These are phyloP conservation scores for Aphanomyces cochlioides DNA, from an alignment of 352 stramenopile species.

Conservation along the genomic window DNA sequence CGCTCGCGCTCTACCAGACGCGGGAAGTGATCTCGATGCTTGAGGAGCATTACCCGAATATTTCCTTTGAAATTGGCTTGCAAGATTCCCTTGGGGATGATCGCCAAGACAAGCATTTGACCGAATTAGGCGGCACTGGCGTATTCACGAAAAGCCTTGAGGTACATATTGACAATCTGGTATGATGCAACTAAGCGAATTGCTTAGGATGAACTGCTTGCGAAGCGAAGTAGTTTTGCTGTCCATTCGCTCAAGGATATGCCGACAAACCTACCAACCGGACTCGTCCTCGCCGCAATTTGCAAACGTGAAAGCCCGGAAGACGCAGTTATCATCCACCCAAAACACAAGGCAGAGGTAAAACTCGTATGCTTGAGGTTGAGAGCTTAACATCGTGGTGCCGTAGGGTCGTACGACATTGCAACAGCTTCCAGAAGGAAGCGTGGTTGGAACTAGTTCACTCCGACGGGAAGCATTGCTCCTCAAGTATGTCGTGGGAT, in stretches of 20 bases:
- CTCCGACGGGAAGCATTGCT: conserved; percentile 78
- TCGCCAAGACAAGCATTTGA: conserved; percentile 70
- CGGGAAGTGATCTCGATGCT: conserved; percentile 81
- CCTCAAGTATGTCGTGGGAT: conserved; percentile 20
- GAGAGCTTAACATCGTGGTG: background rate
- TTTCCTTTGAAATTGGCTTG: conserved; percentile 73
- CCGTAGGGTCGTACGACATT: conserved; percentile 45
- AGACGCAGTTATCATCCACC: conserved; percentile 64
- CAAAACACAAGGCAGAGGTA: conserved; percentile 70
- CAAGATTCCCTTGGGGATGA: conserved; percentile 81
- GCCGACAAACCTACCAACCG: conserved; percentile 71
- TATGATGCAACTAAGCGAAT: too few relatives aligned
- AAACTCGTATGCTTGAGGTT: background rate
- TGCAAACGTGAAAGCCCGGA: conserved; percentile 78
- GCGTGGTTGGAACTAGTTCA: conserved; percentile 78
- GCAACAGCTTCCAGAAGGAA: conserved; percentile 55
- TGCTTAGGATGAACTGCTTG: conserved; percentile 54
- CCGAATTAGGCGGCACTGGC: conserved; percentile 63
- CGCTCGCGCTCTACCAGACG: conserved; percentile 85
- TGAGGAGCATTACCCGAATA: conserved; percentile 49
- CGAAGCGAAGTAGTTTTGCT: conserved; percentile 64
- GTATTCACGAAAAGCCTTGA: conserved; percentile 90
- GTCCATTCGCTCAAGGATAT: conserved; percentile 90
- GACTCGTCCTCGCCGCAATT: conserved; percentile 77
- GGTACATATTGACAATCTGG: conserved; percentile 30